phyloP scores from a whole-genome alignment of 169 alveolate species.

The Plasmodium coatneyi region DNA sequence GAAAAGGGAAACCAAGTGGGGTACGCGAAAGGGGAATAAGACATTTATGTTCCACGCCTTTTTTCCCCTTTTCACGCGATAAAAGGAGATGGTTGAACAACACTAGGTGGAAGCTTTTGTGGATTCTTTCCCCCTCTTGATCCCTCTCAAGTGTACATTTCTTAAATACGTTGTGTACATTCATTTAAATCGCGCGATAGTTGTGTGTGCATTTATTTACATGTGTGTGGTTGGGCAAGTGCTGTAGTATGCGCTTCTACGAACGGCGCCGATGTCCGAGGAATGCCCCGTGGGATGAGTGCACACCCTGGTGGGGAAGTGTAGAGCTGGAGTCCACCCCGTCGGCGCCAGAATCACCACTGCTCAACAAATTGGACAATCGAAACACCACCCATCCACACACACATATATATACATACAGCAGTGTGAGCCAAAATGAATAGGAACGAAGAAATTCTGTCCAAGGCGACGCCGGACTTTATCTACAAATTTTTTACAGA shows the following conservation, averaged over 20 bases:
- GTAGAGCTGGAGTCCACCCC: not conserved
- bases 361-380: not conserved
- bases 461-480: slow-evolving; percentile 72
- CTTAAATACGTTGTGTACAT: not conserved
- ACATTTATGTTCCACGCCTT: not conserved
- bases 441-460: slow-evolving; percentile 57
- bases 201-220: not conserved
- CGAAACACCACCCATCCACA: not conserved
- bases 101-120: not conserved
- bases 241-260: not conserved
- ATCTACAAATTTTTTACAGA: slow-evolving; percentile 61
- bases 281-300: not conserved
- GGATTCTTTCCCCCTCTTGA: not conserved
- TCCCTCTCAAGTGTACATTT: not conserved
- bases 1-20: not conserved
- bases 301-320: not conserved
- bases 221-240: not conserved
- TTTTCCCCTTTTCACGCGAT: not conserved
- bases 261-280: not conserved
- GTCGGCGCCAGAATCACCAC: not conserved
- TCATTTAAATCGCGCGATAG: not conserved
- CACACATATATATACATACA: not conserved
- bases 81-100: not conserved
- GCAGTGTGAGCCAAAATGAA: slow-evolving; percentile 17
- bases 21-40: not conserved